Evolutionary conservation across 1,139 yeast genomes (phyloP).

Genomic region (Entelexis sorbosivorans): DNA sequence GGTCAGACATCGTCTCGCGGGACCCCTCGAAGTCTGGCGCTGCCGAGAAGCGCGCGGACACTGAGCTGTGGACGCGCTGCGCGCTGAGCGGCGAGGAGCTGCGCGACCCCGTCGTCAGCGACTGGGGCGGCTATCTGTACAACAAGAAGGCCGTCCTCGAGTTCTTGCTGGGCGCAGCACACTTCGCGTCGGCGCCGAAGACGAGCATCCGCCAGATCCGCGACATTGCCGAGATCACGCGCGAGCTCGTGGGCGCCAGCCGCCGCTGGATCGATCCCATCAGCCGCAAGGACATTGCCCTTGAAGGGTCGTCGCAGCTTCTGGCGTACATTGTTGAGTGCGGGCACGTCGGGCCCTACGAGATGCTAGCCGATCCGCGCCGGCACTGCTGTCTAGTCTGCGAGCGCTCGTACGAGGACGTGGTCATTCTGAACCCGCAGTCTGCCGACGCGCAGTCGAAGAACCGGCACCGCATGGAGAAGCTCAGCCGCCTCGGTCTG

Average conservation of each 20-base stretch:
- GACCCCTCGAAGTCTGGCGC: slow-evolving; percentile 18
- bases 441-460: slow-evolving; percentile 24
- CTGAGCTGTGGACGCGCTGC: slow-evolving; percentile 37
- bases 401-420: slow-evolving; percentile 28
- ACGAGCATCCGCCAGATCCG: slow-evolving; percentile 30
- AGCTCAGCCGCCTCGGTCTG: slow-evolving; percentile 32
- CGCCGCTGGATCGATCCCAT: slow-evolving; percentile 45
- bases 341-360: slow-evolving; percentile 37
- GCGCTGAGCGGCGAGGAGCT: slow-evolving; percentile 35
- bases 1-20: slow-evolving; percentile 35
- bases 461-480: slow-evolving; percentile 32
- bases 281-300: slow-evolving; percentile 31
- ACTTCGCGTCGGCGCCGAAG: slow-evolving; percentile 20
- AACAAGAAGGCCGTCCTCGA: slow-evolving; percentile 58
- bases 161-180: slow-evolving; percentile 37
- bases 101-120: slow-evolving; percentile 51
- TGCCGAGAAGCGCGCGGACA: slow-evolving; percentile 24
- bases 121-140: slow-evolving; percentile 58
- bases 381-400: slow-evolving; percentile 39
- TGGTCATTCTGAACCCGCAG: slow-evolving; percentile 35
- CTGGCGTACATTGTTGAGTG: slow-evolving; percentile 41
- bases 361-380: neutral
- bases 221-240: slow-evolving; percentile 42
- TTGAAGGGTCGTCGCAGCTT: slow-evolving; percentile 29
- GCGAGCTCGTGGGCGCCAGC: slow-evolving; percentile 23